Base-by-base conservation (phyloP, 164 flowering plant genomes). In the Amborella trichopoda region DNA sequence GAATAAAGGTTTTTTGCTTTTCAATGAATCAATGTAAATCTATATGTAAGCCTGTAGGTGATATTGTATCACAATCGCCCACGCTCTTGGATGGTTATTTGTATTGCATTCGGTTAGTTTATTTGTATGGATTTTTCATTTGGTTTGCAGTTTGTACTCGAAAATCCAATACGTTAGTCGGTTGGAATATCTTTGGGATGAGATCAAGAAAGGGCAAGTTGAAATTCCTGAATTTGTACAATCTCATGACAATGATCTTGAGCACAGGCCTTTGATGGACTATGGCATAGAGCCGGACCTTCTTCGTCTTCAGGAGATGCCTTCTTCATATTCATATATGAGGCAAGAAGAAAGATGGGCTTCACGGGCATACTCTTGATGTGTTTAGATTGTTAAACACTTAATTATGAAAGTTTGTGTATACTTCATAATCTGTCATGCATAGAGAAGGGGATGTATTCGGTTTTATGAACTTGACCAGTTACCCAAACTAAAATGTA, bases 281-380 rank as follows among this genome's bases (percentile, higher is more conserved):
- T 90, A 90, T 58, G 95, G 97, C 13, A 83, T 86, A 44, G 95
- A 90, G 67, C 94, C 91, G 1, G 94, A 83, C 51, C 79, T 80
- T 36, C 61, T 79, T 19, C 76, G 74, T 56, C 45, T 87, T 13
- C 64, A 70, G 5, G 93, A 70, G 62, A 50, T 71, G 27, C 83
- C 85, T 24, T 17, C 73, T 12, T 43, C 69, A 23, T 65, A 58
- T 55, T 57, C 93, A 20, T 58, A 69, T 48, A 81, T 80, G 23
- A 77, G 87, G 72, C 63, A 74, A 36, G 81, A 82, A 23, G 71
- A 73, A 4, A 75, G 77, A 61, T 83, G 85, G 86, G 28, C 56
- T 43, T 56, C 81, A 14, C 62, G 82, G 63, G 77, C 73, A 50
- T 68, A 26, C 49, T 50, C 10, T 8, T 37, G 41, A 37, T 21